These are phyloP conservation scores for Mucuna pruriens DNA, from an alignment of 306 rosid species.

Conservation along the genomic window DNA sequence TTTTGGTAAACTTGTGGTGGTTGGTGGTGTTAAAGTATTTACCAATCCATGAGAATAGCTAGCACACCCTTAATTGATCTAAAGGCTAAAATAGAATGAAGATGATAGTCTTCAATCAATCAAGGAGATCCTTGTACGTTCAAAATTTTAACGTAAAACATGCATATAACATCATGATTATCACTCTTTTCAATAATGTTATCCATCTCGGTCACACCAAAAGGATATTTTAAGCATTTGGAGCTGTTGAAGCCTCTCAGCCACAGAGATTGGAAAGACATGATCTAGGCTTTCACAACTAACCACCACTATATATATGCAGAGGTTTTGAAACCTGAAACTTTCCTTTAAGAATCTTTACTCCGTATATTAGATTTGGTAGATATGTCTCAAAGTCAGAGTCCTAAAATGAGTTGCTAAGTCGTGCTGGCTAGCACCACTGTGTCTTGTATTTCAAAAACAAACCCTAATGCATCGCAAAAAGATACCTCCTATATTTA, in stretches of 20 bases:
- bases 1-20: not conserved
- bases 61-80: too few relatives aligned
- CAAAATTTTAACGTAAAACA: not conserved
- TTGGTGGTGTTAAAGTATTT: too few relatives aligned
- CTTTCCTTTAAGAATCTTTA: not conserved
- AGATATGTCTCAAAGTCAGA: not conserved
- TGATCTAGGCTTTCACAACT: not conserved
- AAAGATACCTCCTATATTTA: not conserved
- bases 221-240: not conserved
- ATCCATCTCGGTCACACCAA: not conserved
- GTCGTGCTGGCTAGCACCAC: not conserved
- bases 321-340: not conserved
- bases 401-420: not conserved
- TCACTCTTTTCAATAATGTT: not conserved
- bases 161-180: not conserved
- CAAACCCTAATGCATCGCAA: not conserved
- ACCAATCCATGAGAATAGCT: too few relatives aligned
- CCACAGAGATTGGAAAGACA: not conserved
- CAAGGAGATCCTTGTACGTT: not conserved
- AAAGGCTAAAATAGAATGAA: not conserved
- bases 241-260: not conserved
- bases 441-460: not conserved
- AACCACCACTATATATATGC: not conserved
- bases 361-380: not conserved
- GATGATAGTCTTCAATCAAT: not conserved